Conservation (phyloP, 75 land plant species). For the Selaginella tamariscina region DNA sequence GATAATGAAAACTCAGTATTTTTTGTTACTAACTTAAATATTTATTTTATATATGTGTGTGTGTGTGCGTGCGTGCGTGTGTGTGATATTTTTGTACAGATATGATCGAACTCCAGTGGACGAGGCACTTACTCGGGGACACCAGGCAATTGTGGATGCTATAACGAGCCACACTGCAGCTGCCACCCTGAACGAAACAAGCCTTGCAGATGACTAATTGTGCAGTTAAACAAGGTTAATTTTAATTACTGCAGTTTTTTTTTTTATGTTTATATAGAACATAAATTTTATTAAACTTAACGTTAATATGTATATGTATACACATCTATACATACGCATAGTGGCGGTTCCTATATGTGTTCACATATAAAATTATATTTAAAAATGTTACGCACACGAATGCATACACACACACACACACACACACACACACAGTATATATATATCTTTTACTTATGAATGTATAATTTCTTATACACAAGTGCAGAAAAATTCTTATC, state of each 20-base stretch:
- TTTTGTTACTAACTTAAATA: too few relatives aligned
- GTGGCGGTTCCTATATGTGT: too few relatives aligned
- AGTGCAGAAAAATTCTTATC: background rate
- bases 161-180: constrained; percentile 39
- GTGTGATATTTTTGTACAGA: constrained; percentile 23
- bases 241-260: background rate
- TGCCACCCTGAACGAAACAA: constrained; percentile 25
- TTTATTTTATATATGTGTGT: background rate
- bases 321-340: background rate
- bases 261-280: background rate
- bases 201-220: background rate
- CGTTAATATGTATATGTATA: background rate
- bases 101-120: constrained; percentile 83
- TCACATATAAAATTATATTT: background rate
- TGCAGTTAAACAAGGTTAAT: background rate
- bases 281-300: background rate
- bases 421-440: too few relatives aligned
- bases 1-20: too few relatives aligned
- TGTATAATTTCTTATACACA: background rate
- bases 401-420: too few relatives aligned
- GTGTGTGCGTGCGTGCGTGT: background rate
- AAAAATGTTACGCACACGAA: background rate
- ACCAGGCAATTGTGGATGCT: constrained; percentile 63
- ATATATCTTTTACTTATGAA: too few relatives aligned
- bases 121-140: constrained; percentile 59